Evolutionary conservation across 2,329 filamentous ascomycete genomes (phyloP), one percentile per base, ranked within the genome.

Genomic region (Pseudogymnoascus sp.): DNA sequence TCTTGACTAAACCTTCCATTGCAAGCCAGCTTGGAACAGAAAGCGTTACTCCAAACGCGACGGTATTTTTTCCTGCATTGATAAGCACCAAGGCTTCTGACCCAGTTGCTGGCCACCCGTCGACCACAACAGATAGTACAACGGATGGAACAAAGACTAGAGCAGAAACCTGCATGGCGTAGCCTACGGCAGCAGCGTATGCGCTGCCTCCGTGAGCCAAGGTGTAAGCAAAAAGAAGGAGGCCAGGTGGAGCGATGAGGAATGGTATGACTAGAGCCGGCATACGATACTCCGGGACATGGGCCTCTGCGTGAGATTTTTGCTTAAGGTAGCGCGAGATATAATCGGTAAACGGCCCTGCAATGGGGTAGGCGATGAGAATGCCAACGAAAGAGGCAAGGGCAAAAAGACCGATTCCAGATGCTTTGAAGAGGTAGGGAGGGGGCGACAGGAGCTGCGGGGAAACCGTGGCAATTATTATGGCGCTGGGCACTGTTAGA

Each of bases 251-350:
- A n/a, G 68, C 70, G 35, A 73, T 58, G n/a, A 74, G 43, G 47
- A 75, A 71, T 4, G 75, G 74, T 9, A 76, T 63, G 22, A 74
- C 67, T 1, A 77, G 68, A 2, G 73, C 70, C 2, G 75, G 71
- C 2, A 77, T 66, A 28, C 74, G 70, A 64, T 75, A 71, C 60
- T 76, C 73, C 18, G 75, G 74, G 58, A 74, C 70, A 63, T 75
- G 73, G 25, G 73, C 59, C 25, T 71, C 69, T 38, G 66, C 65
- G 60, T 74, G 72, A 38, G 39, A 43, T 25, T 71, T 68, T 36
- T 64, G 68, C n/a, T 70, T 67, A 58, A 75, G 65, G 62, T 62
- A 70, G 25, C 70, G 71, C 11, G 74, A 75, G 33, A 76, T 65
- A 7, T 65, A 60, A 64, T 73, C 71, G 1, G 67, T 68, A 9